Evolutionary conservation across 768 basidiomycete species (phyloP).

Genomic region (Piloderma croceum): DNA sequence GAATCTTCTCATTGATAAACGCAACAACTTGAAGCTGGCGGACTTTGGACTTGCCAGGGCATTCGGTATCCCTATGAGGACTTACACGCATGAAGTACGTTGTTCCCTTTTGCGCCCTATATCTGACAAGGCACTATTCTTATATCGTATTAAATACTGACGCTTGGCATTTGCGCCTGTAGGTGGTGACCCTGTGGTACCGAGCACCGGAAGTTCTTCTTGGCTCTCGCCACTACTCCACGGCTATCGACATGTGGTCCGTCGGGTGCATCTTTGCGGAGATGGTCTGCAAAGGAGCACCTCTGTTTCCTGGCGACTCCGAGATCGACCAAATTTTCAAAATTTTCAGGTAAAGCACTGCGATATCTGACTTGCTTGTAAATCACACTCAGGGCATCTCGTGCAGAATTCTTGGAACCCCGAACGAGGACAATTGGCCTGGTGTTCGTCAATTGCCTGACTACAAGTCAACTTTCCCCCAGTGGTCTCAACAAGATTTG

Average conservation of each 20-base stretch:
- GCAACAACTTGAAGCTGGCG: conserved; percentile 89
- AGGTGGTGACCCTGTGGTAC: conserved; percentile 99
- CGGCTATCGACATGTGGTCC: conserved; percentile 99
- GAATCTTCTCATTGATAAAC: conserved; percentile 87
- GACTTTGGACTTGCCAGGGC: conserved; percentile 96
- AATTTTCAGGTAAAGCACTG: conserved; percentile 78
- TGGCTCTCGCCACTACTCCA: conserved; percentile 93
- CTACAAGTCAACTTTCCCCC: conserved; percentile 95
- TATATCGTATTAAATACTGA: neutral
- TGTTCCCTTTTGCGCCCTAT: conserved; percentile 3
- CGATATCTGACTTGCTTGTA: neutral
- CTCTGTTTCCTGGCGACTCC: conserved; percentile 97
- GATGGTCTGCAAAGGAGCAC: conserved; percentile 87
- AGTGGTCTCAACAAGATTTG: conserved; percentile 82
- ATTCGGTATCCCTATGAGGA: conserved; percentile 96
- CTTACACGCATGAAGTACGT: conserved; percentile 96
- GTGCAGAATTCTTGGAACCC: conserved; percentile 86
- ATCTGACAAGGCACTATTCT: neutral
- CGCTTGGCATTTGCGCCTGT: conserved; percentile 5
- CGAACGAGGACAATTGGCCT: conserved; percentile 87
- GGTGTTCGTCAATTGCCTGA: conserved; percentile 85
- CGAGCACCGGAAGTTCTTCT: conserved; percentile 96
- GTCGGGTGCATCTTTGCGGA: conserved; percentile 98
- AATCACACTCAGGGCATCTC: too few species aligned
- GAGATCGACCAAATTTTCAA: conserved; percentile 99